Evolutionary conservation across 352 stramenopile genomes (phyloP).

Genomic region (Phytophthora meadii): DNA sequence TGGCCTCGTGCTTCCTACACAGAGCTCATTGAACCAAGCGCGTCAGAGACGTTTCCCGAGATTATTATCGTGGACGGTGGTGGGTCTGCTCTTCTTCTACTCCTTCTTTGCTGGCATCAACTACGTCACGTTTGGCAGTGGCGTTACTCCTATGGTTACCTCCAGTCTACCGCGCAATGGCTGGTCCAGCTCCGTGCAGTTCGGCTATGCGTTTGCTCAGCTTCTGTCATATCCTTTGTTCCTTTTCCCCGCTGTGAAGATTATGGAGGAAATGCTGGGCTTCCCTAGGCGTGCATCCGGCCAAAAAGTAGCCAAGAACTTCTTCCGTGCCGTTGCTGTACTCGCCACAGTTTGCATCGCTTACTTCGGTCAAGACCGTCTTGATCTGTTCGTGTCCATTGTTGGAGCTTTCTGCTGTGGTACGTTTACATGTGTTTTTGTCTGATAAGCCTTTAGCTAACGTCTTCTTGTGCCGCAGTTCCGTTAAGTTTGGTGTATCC

Average conservation of each 20-base stretch:
- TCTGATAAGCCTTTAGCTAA: slow-evolving; percentile 9
- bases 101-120: slow-evolving; percentile 83
- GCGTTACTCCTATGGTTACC: slow-evolving; percentile 72
- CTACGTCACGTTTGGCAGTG: slow-evolving; percentile 77
- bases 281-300: slow-evolving; percentile 72
- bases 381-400: slow-evolving; percentile 88
- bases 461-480: slow-evolving; percentile 39
- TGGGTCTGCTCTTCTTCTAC: slow-evolving; percentile 82
- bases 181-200: slow-evolving; percentile 81
- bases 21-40: slow-evolving; percentile 66
- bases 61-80: slow-evolving; percentile 67
- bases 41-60: slow-evolving; percentile 71
- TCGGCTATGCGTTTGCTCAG: slow-evolving; percentile 79
- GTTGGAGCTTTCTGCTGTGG: slow-evolving; percentile 85
- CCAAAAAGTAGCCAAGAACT: slow-evolving; percentile 79
- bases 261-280: slow-evolving; percentile 85
- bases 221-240: slow-evolving; percentile 84
- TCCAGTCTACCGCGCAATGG: slow-evolving; percentile 75
- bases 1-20: slow-evolving; percentile 78
- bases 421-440: slow-evolving; percentile 33
- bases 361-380: slow-evolving; percentile 75
- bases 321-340: slow-evolving; percentile 71
- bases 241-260: slow-evolving; percentile 83
- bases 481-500: slow-evolving; percentile 85
- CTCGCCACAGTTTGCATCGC: slow-evolving; percentile 69